Evolutionary conservation across 2,329 filamentous ascomycete species (phyloP), one percentile per base, ranked within the genome.

Genomic region (Talaromyces piceae): DNA sequence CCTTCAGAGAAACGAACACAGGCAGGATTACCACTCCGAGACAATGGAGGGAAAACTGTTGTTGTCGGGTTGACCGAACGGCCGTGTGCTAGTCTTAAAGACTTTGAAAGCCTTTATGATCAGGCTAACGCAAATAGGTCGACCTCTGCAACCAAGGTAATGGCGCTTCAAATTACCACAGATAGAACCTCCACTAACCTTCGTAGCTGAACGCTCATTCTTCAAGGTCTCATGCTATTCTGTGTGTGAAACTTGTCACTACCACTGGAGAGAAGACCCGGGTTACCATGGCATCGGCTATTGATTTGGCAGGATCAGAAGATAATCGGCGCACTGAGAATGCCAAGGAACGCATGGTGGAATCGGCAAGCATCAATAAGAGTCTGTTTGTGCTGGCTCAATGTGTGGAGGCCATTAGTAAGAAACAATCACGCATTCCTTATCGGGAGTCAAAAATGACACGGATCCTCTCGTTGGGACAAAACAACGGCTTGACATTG

Each of bases 381-480:
- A 94, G 88, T 57, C 77, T 97, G 5, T 97, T 97, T 62, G 91
- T 96, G 16, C 74, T 97, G 45, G 91, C 89, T 41, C 90, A 95
- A 67, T 97, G 91, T 61, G 91, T 97, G 49, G 91, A 97, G 65
- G 91, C 91, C 51, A 97, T 97, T 64, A 87, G 86, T 62, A 82
- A 81, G 65, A 84, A 84, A 61, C 80, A 83, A 54, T 67, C 70
- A 60, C 82, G 91, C 28, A 91, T 97, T 62, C 91, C 93, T 0
- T 97, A 95, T 67, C 80, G 91, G 51, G 91, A 96, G 66, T 93
- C 87, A 49, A 96, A 97, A 75, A 96, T 97, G 91, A 97, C 93
- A 1, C 81, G 91, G 44, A 96, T 97, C 50, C 72, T 97, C 23
- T 91, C 87, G 0, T 73, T 97, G 7, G 91, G 91, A 2, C 91